Evolutionary conservation across 495 filamentous ascomycete genomes (phyloP).

Genomic region (Glarea lozoyensis): DNA sequence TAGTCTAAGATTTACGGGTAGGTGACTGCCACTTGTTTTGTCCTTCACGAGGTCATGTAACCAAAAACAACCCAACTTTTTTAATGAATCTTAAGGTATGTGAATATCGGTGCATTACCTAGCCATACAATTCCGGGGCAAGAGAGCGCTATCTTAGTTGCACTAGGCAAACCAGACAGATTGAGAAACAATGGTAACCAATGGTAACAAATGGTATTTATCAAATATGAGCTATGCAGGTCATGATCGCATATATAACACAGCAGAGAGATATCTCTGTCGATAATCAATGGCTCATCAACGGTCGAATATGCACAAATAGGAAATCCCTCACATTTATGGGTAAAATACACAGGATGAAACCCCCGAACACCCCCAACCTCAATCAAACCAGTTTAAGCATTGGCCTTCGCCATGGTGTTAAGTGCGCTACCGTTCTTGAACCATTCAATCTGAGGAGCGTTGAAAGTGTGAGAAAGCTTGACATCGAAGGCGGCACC

Average conservation of each 20-base stretch:
- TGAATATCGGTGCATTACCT: no score
- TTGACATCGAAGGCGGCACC: slow-evolving; percentile 70
- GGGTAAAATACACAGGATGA: slow-evolving; percentile 1
- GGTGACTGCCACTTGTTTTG: no score
- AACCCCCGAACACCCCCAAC: not conserved
- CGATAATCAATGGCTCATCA: not conserved
- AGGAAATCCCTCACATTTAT: not conserved
- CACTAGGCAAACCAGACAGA: no score
- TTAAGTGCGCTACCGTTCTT: slow-evolving; percentile 93
- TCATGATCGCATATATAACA: not conserved
- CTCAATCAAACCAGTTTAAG: not conserved
- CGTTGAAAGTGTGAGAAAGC: slow-evolving; percentile 95
- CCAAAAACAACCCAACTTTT: no score
- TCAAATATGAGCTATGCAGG: no score
- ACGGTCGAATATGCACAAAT: not conserved
- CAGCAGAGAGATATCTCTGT: not conserved
- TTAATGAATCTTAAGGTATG: no score
- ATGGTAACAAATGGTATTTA: not conserved
- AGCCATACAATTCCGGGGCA: no score
- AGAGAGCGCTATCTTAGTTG: no score
- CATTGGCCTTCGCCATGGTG: slow-evolving; percentile 78
- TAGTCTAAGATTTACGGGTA: no score
- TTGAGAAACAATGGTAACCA: no score
- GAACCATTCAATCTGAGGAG: slow-evolving; percentile 96
- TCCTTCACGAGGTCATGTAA: no score